A percentile compares a stretch with the other conserved stretches of the same genome.
Evolutionary conservation across 805 yeast genomes (phyloP).

Genomic region (Blastobotrys parvus): DNA sequence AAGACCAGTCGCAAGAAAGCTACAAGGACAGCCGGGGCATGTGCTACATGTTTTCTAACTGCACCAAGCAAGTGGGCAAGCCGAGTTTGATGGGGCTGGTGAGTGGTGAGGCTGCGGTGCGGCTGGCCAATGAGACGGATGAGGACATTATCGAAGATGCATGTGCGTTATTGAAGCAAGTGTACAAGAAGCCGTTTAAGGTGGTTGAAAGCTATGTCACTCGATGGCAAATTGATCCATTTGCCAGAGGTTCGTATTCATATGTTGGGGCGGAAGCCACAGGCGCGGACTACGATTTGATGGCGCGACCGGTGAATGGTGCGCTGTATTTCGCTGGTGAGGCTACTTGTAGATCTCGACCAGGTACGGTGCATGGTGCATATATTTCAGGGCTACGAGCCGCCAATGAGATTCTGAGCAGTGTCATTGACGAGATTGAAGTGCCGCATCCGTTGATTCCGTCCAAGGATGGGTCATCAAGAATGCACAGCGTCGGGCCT

Average conservation of each 20-base stretch:
- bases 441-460: conserved; percentile 31
- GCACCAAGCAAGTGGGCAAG: conserved; percentile 27
- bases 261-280: conserved; percentile 36
- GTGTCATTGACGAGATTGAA: conserved; percentile 32
- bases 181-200: conserved; percentile 20
- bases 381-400: conserved; percentile 35
- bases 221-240: conserved; percentile 76
- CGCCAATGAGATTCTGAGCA: conserved; percentile 33
- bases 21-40: conserved; percentile 27
- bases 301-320: conserved; percentile 32
- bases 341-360: conserved; percentile 34
- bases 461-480: conserved; percentile 5
- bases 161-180: conserved; percentile 21
- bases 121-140: conserved; percentile 26
- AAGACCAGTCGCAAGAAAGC: conserved; percentile 11
- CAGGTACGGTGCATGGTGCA: conserved; percentile 39
- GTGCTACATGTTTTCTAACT: conserved; percentile 33
- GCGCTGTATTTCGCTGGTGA: conserved; percentile 36
- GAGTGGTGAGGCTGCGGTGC: conserved; percentile 32
- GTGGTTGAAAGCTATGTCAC: conserved; percentile 40
- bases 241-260: conserved; percentile 68
- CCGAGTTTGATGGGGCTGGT: conserved; percentile 33
- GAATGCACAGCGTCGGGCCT: conserved; percentile 1
- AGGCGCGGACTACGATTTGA: conserved; percentile 33
- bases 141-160: conserved; percentile 28